phyloP scores from a whole-genome alignment of 352 stramenopile genomes.

The Lagenidium giganteum region DNA sequence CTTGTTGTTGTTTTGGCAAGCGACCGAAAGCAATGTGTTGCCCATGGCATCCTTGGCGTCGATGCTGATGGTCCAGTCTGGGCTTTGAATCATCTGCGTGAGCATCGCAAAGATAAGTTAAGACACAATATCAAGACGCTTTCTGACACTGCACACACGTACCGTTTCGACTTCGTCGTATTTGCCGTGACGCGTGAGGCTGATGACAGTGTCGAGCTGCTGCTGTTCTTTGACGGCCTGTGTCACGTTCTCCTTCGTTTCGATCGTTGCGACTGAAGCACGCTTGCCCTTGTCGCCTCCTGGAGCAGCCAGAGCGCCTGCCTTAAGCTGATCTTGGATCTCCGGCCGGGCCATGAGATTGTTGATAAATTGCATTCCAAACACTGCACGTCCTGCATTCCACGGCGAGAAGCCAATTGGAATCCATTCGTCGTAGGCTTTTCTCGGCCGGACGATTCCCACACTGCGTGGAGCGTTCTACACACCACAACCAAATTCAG shows the following conservation, averaged over 20 bases:
- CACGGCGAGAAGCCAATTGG: constrained; percentile 90
- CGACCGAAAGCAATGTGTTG: constrained; percentile 92
- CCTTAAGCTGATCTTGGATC: constrained; percentile 26
- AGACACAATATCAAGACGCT: neutral
- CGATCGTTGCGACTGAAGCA: constrained; percentile 19
- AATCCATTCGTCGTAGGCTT: constrained; percentile 87
- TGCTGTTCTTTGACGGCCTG: constrained; percentile 81
- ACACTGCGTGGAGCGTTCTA: constrained; percentile 82
- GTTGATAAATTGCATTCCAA: constrained; percentile 56
- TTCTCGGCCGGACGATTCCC: constrained; percentile 81
- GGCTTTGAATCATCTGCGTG: constrained; percentile 76
- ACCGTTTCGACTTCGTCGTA: constrained; percentile 83
- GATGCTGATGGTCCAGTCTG: constrained; percentile 88
- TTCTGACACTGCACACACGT: too few species aligned
- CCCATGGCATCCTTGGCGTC: constrained; percentile 90
- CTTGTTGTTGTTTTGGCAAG: constrained; percentile 96
- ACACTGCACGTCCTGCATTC: constrained; percentile 66
- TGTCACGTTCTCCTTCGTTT: constrained; percentile 69
- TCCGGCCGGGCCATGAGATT: constrained; percentile 59
- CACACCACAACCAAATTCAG: constrained; percentile 1
- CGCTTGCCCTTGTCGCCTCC: too few species aligned
- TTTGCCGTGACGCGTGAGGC: constrained; percentile 85
- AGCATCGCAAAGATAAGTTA: constrained; percentile 13
- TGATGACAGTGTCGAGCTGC: constrained; percentile 89
- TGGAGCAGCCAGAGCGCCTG: neutral